phyloP scores from a whole-genome alignment of 257 asterid genomes.

The Solanum clarkiae region DNA sequence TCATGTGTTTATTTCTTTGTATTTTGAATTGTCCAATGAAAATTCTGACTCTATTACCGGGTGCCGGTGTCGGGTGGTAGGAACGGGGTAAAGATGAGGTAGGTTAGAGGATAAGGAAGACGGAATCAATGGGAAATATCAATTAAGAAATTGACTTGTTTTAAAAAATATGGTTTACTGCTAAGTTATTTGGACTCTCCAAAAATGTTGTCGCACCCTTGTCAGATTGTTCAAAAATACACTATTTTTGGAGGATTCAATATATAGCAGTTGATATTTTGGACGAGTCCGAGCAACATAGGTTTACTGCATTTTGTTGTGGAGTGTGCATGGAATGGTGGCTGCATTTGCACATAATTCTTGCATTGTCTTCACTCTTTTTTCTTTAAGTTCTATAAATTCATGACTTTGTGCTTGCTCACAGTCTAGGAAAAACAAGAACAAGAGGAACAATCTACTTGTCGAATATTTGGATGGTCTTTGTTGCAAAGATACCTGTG shows the following conservation, averaged over 20 bases:
- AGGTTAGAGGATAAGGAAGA: neutral
- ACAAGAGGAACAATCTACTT: constrained; percentile 77
- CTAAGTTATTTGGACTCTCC: no score
- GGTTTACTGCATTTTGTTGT: neutral
- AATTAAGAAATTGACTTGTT: neutral
- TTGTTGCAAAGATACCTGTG: constrained; percentile 66
- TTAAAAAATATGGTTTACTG: neutral
- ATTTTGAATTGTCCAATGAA: no score
- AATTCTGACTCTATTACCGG: no score
- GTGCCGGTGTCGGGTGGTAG: no score
- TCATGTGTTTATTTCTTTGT: no score
- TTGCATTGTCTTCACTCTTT: neutral
- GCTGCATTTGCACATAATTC: neutral
- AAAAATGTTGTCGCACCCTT: no score
- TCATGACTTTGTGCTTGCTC: neutral
- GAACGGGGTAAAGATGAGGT: neutral
- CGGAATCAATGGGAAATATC: neutral
- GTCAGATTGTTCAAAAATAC: no score
- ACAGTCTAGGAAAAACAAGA: constrained; percentile 66
- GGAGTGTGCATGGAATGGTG: neutral
- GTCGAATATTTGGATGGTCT: constrained; percentile 92
- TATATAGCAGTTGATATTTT: no score
- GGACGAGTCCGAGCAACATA: no score
- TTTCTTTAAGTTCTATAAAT: neutral
- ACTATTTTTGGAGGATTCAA: no score